Conservation (phyloP, 139 green algal species). For the Marvania coccoides region DNA sequence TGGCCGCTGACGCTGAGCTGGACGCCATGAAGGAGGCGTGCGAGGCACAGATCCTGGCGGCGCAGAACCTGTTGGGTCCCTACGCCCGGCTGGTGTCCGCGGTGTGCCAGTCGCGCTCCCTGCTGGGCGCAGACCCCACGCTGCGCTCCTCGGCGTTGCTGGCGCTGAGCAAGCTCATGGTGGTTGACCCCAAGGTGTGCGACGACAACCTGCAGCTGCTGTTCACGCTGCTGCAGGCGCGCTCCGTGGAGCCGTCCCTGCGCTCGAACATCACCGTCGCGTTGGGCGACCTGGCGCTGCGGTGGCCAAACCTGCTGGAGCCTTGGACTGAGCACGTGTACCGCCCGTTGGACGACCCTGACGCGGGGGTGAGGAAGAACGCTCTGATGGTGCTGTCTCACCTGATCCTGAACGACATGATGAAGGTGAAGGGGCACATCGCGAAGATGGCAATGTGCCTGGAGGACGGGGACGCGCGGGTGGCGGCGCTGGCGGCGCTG, state of each 20-base stretch:
- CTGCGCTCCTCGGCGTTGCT: slow-evolving; percentile 68
- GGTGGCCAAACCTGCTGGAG: slow-evolving; percentile 90
- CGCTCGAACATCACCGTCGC: slow-evolving; percentile 78
- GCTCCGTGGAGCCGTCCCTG: slow-evolving; percentile 34
- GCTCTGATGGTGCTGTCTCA: slow-evolving; percentile 85
- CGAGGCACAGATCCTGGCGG: slow-evolving; percentile 56
- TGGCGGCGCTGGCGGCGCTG: slow-evolving; percentile 46
- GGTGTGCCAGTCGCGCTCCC: slow-evolving; percentile 37
- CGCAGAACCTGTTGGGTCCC: slow-evolving; percentile 40
- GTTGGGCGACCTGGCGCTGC: slow-evolving; percentile 80
- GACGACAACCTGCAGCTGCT: slow-evolving; percentile 65
- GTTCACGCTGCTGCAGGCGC: slow-evolving; percentile 59
- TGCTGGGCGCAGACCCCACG: slow-evolving; percentile 23
- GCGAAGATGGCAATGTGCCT: slow-evolving; percentile 70
- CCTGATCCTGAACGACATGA: slow-evolving; percentile 94
- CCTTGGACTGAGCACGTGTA: slow-evolving; percentile 89
- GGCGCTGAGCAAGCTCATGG: slow-evolving; percentile 87
- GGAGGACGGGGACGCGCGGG: slow-evolving; percentile 47
- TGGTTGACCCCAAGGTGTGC: slow-evolving; percentile 70
- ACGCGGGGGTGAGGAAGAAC: slow-evolving; percentile 53
- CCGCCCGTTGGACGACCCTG: slow-evolving; percentile 44
- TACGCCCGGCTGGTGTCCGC: slow-evolving; percentile 33
- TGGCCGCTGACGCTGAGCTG: slow-evolving; percentile 60
- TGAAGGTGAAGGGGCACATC: slow-evolving; percentile 94
- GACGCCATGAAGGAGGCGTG: slow-evolving; percentile 54